These are phyloP conservation scores for Brettanomyces custersianus DNA, from an alignment of 805 yeast genomes.

Conservation along the genomic window DNA sequence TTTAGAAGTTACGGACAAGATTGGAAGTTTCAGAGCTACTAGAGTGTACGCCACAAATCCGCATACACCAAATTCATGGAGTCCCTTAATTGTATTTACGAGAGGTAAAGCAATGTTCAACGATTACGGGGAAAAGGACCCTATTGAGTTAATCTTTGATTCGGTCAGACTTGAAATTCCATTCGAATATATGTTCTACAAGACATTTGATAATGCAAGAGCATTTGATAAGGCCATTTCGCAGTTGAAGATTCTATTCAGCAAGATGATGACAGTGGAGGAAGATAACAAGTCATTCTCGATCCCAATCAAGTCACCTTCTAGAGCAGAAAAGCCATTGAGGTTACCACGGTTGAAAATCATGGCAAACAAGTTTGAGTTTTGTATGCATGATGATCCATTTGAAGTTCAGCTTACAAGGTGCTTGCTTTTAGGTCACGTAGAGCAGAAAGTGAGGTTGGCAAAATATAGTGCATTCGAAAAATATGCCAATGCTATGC, in stretches of 20 bases:
- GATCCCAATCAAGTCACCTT: constrained; percentile 23
- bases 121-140: not conserved
- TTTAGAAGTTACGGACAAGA: constrained; percentile 10
- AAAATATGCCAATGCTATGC: constrained; percentile 12
- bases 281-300: constrained; percentile 20
- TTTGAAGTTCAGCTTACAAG: constrained; percentile 68
- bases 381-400: constrained; percentile 81
- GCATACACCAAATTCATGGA: constrained; percentile 19
- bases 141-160: constrained; percentile 10
- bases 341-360: constrained; percentile 50
- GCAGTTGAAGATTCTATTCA: constrained; percentile 35
- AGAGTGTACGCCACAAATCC: constrained; percentile 23
- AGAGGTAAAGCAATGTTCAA: constrained; percentile 9
- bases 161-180: constrained; percentile 44
- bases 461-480: constrained; percentile 30
- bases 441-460: constrained; percentile 56
- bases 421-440: constrained; percentile 53
- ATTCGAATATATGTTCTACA: constrained; percentile 64
- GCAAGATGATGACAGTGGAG: constrained; percentile 15
- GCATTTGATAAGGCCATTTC: constrained; percentile 60
- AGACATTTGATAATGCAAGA: constrained; percentile 72
- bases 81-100: constrained; percentile 15
- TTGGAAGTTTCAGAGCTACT: constrained; percentile 15
- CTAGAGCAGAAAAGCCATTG: constrained; percentile 29
- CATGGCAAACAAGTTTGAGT: constrained; percentile 44